Evolutionary conservation across 2,329 filamentous ascomycete genomes (phyloP).

Genomic region (Anthostomella pinea): DNA sequence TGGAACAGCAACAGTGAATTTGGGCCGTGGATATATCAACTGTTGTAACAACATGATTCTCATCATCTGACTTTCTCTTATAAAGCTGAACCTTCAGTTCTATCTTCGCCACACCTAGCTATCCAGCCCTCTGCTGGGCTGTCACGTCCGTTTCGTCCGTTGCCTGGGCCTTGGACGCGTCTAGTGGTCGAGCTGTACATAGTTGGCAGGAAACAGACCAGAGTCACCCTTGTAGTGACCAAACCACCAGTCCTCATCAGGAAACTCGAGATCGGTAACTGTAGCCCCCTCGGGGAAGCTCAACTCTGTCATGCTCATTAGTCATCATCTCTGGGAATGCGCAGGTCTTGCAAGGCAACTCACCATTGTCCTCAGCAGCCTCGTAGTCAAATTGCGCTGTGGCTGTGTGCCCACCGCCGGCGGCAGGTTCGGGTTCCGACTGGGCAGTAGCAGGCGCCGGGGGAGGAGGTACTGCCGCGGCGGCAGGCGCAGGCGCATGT

Average conservation of each 20-base stretch:
- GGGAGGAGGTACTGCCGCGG: conserved; percentile 32
- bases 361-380: conserved; percentile 89
- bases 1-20: too few relatives aligned
- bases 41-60: too few relatives aligned
- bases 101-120: too few relatives aligned
- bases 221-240: conserved; percentile 76
- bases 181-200: conserved; percentile 55
- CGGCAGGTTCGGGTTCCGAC: conserved; percentile 38
- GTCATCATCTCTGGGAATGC: conserved; percentile 13
- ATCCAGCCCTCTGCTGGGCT: too few relatives aligned
- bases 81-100: too few relatives aligned
- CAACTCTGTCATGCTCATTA: conserved; percentile 52
- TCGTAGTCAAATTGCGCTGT: conserved; percentile 94
- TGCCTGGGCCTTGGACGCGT: too few relatives aligned
- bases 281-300: conserved; percentile 88
- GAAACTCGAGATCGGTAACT: conserved; percentile 84
- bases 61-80: background rate
- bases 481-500: conserved; percentile 35
- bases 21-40: too few relatives aligned
- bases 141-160: conserved; percentile 2
- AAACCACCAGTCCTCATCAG: conserved; percentile 98
- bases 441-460: conserved; percentile 39
- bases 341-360: conserved; percentile 27
- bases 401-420: conserved; percentile 60
- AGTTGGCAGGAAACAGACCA: conserved; percentile 81